Conservation (phyloP, 257 asterid species). For the Penstemon barbatus region DNA sequence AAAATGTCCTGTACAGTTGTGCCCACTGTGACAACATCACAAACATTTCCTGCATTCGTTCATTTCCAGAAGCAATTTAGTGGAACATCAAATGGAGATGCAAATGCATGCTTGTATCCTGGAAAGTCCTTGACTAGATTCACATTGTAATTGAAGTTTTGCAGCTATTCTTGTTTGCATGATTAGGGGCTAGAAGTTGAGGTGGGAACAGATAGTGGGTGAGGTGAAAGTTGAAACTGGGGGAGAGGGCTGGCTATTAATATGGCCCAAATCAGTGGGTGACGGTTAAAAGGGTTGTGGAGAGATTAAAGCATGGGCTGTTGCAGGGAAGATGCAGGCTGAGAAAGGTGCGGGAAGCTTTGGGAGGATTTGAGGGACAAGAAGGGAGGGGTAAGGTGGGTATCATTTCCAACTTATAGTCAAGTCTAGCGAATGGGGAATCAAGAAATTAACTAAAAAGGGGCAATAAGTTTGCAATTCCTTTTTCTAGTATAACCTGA, state of each 20-base stretch:
- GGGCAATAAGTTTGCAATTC: not conserved
- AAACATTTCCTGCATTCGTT: not conserved
- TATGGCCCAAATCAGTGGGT: not conserved
- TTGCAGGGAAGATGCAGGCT: conserved; percentile 17
- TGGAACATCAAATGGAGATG: not conserved
- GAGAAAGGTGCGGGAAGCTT: conserved; percentile 4
- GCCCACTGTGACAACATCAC: not conserved
- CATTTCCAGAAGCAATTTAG: not conserved
- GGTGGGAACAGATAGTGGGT: conserved; percentile 12
- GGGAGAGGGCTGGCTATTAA: not conserved
- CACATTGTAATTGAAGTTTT: not conserved
- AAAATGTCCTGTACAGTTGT: not conserved
- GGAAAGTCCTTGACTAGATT: not conserved
- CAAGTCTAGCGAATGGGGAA: not conserved
- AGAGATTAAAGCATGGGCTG: conserved; percentile 5
- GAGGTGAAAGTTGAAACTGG: not conserved
- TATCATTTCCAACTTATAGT: not conserved
- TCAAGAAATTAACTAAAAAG: not conserved
- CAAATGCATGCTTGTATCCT: not conserved
- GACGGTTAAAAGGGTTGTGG: conserved; percentile 7
- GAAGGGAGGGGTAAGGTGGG: not conserved
- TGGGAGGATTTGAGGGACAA: not conserved
- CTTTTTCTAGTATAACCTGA: not conserved
- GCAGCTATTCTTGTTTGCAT: conserved; percentile 2
- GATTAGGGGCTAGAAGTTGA: not conserved